Base-by-base conservation (phyloP, 2,329 filamentous ascomycete genomes). In the Phyllosticta ampelicida region DNA sequence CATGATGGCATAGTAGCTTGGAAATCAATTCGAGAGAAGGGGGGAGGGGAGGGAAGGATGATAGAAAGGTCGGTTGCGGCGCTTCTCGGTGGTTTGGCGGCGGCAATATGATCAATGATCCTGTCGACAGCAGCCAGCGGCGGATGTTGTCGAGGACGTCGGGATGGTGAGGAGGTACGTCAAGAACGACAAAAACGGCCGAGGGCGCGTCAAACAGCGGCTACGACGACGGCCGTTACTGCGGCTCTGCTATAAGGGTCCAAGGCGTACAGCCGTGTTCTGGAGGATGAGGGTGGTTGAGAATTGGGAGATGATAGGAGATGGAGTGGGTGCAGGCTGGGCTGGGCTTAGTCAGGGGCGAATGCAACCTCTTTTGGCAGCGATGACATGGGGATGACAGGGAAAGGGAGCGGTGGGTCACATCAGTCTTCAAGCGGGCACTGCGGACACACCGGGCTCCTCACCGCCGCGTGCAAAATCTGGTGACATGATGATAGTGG, bases 191-290 rank as follows among this genome's bases (percentile, higher is more conserved):
- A 26, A 26, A 26, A 26, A 26, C 23, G 23, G 23, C 23, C 26
- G 16, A 36, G 23, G 51, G 53, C 53, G 53, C 29, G 51, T 30
- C 26, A 28, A 30, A 11, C 51, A 30, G 51, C 51, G 51, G 51
- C 51, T 29, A 16, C 10, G 28, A 18, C 51, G 51, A 21, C 19
- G 53, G 30, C 30, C 26, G 28, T 36, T 21, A 26, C 48, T 53
- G 55, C 21, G 55, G 55, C 55, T 58, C 55, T 58, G 50, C 51
- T 20, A 21, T 11, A 52, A 58, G 55, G 55, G 55, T 58, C 55
- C 55, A 58, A 53, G 55, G 55, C 55, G 55, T 53, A 51, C 54
- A 56, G 54, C 29, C 29, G 19, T 11, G 55, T 3, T 9, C 3
- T 6, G 5, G 5, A 36, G 9, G 29, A 36, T 8, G 16, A 16